Evolutionary conservation across 805 yeast genomes (phyloP).

Genomic region (Saturnispora saitoi): DNA sequence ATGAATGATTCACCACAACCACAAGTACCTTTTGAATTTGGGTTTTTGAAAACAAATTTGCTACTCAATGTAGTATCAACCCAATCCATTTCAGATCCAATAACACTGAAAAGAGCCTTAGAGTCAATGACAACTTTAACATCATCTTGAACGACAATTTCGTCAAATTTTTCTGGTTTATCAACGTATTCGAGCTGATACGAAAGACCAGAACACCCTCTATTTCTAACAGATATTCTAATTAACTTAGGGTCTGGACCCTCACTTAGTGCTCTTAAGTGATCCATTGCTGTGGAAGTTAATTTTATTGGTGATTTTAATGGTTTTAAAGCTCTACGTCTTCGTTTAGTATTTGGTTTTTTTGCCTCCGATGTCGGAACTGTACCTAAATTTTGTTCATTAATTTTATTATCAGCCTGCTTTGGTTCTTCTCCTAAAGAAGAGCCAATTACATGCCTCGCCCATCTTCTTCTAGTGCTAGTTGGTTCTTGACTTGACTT

Average conservation of each 20-base stretch:
- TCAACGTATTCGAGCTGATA: slow-evolving; percentile 87
- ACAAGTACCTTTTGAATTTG: slow-evolving; percentile 95
- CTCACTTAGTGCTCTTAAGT: slow-evolving; percentile 55
- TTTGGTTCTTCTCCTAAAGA: slow-evolving; percentile 5
- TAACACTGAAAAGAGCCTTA: slow-evolving; percentile 89
- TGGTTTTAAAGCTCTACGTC: slow-evolving; percentile 67
- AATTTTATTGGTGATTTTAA: slow-evolving; percentile 84
- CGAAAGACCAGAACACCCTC: slow-evolving; percentile 95
- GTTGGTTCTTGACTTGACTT: not conserved
- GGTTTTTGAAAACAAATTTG: slow-evolving; percentile 87
- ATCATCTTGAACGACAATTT: slow-evolving; percentile 86
- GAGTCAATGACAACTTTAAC: slow-evolving; percentile 90
- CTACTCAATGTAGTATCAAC: slow-evolving; percentile 84
- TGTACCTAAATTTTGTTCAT: slow-evolving; percentile 3
- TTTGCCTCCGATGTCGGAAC: slow-evolving; percentile 10
- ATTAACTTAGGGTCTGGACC: slow-evolving; percentile 86
- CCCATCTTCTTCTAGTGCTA: slow-evolving; percentile 21
- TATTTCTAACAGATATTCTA: slow-evolving; percentile 86
- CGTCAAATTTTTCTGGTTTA: slow-evolving; percentile 92
- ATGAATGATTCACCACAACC: slow-evolving; percentile 98
- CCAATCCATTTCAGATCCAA: slow-evolving; percentile 99
- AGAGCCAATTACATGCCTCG: slow-evolving; percentile 24
- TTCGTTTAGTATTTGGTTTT: slow-evolving; percentile 15
- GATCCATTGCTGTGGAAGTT: slow-evolving; percentile 65
- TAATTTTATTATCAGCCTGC: not conserved